phyloP scores from a whole-genome alignment of 768 basidiomycete species.

The Hypsizygus marmoreus region DNA sequence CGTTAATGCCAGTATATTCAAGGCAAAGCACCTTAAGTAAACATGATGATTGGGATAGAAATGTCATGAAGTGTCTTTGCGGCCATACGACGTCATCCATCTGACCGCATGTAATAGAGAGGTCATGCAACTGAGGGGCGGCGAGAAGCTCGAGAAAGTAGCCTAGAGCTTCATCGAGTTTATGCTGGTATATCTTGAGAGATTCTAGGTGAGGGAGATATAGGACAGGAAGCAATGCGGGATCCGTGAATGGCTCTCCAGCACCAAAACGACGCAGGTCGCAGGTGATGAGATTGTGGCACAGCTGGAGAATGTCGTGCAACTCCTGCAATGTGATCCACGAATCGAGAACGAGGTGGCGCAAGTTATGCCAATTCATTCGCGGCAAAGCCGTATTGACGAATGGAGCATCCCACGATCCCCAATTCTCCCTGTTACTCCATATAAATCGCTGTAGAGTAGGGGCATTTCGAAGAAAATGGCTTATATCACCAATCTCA shows the following conservation, averaged over 20 bases:
- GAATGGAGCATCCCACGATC: slow-evolving; percentile 20
- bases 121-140: slow-evolving; percentile 17
- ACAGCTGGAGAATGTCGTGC: slow-evolving; percentile 21
- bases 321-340: slow-evolving; percentile 18
- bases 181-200: slow-evolving; percentile 21
- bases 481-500: slow-evolving; percentile 15
- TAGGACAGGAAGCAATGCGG: slow-evolving; percentile 7
- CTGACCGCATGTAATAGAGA: slow-evolving; percentile 21
- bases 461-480: slow-evolving; percentile 16
- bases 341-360: slow-evolving; percentile 21
- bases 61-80: slow-evolving; percentile 14
- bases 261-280: slow-evolving; percentile 22
- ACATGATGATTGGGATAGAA: slow-evolving; percentile 19
- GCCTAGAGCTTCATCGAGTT: slow-evolving; percentile 22
- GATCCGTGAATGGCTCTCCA: slow-evolving; percentile 2
- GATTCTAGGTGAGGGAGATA: slow-evolving; percentile 17
- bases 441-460: slow-evolving; percentile 19
- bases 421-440: slow-evolving; percentile 21
- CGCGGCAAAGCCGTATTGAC: slow-evolving; percentile 12
- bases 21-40: slow-evolving; percentile 18
- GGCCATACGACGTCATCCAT: slow-evolving; percentile 17
- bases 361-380: slow-evolving; percentile 21
- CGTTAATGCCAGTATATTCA: slow-evolving; percentile 21
- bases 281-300: slow-evolving; percentile 16
- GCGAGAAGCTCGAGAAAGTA: slow-evolving; percentile 20